phyloP scores from a whole-genome alignment of 2,329 filamentous ascomycete genomes.

The Mollisia scopiformis region DNA sequence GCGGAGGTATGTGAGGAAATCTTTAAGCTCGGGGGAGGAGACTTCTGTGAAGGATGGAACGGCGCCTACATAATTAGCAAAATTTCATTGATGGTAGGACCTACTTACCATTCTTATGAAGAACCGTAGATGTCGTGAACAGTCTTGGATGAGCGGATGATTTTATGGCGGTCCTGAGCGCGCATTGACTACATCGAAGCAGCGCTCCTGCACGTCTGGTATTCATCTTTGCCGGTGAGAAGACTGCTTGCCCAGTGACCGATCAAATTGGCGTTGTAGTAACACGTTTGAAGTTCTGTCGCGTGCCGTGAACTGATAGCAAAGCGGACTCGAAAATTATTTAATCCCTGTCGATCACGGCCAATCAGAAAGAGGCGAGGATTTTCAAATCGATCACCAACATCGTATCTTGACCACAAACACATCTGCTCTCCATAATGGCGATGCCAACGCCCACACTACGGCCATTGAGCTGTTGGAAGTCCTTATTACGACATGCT shows the following conservation, averaged over 20 bases:
- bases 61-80: constrained; percentile 19
- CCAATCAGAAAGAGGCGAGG: constrained; percentile 26
- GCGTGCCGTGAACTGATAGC: not conserved
- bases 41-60: constrained; percentile 49
- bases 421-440: constrained; percentile 23
- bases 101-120: constrained; percentile 30
- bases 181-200: constrained; percentile 24
- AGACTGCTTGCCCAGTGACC: constrained; percentile 2
- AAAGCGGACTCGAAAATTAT: constrained; percentile 8
- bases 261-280: constrained; percentile 4
- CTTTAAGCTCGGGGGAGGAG: constrained; percentile 56
- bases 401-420: constrained; percentile 19
- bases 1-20: constrained; percentile 55
- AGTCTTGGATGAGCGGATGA: constrained; percentile 12
- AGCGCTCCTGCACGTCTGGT: constrained; percentile 16
- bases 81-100: too few species aligned
- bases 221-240: constrained; percentile 15
- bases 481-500: constrained; percentile 62
- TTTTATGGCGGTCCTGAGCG: constrained; percentile 14
- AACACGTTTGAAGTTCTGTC: not conserved
- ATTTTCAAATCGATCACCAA: constrained; percentile 21
- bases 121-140: constrained; percentile 33
- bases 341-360: not conserved
- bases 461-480: constrained; percentile 74
- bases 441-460: constrained; percentile 40